Evolutionary conservation across 768 basidiomycete species (phyloP), one percentile per base, ranked within the genome.

Genomic region (Leccinum incarnatum): DNA sequence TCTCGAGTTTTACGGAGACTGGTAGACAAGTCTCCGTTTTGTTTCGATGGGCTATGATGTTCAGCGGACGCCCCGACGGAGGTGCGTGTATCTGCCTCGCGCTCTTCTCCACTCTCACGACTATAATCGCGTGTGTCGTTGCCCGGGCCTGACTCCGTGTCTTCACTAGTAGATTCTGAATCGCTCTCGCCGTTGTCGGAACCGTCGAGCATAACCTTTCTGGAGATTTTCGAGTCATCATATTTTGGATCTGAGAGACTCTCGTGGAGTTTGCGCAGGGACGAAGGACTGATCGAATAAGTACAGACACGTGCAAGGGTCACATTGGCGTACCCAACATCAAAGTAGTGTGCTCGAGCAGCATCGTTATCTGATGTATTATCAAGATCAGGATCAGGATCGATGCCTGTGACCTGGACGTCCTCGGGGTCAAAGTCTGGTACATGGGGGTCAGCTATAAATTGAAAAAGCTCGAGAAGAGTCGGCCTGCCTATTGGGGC

Each of bases 381-480:
- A 19, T 69, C 74, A 21, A 11, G 17, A 60, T 81, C 77, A 50
- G 14, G 30, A 67, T 75, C 72, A 15, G 73, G 71, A 64, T 83
- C 78, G 19, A 73, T 69, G 32, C 77, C 82, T 59, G 78, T 77
- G 50, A 65, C 70, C 57, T 79, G 77, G 12, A 80, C 68, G 62
- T 87, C 85, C 70, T 94, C 93, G 11, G 87, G 88, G 72, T 94
- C 91, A 67, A 84, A 79, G 67, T 91, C 89, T 89, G 19, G 42
- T 36, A 66, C 42, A 59, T 49, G 30, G 30, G 30, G 53, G 51
- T 65, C 55, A 60, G 59, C 48, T 46, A 55, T 54, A 34, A 32
- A 27, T 48, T 27, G 36, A 56, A 58, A 53, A 56, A 37, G 51
- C 54, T 19, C 19, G 5, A 19, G 30, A 56, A 40, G 25, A 51